These are phyloP conservation scores for Candolleomyces eurysporus DNA, from an alignment of 768 basidiomycete species.

Conservation along the genomic window DNA sequence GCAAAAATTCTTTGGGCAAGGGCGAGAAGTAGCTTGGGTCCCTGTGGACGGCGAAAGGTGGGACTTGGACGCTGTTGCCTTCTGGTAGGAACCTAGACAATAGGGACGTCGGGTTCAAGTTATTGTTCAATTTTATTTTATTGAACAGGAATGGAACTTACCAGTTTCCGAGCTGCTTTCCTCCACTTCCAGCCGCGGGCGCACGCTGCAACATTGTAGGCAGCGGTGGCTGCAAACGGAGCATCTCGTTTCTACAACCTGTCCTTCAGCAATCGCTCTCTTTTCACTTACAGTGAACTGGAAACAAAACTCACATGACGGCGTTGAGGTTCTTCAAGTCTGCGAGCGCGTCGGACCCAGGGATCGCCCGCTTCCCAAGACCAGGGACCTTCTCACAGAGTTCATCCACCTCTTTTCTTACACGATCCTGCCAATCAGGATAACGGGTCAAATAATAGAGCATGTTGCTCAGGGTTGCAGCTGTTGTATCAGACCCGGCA, in stretches of 20 bases:
- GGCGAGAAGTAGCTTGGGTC: slow-evolving; percentile 37
- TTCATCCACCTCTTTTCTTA: slow-evolving; percentile 26
- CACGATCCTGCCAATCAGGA: slow-evolving; percentile 15
- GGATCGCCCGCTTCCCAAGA: neutral
- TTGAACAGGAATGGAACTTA: neutral
- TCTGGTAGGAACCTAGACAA: slow-evolving; percentile 32
- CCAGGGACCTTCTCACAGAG: neutral
- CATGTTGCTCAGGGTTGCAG: slow-evolving; percentile 21
- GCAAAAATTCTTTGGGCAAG: slow-evolving; percentile 32
- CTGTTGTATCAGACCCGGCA: slow-evolving; percentile 29
- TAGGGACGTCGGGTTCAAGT: too few relatives aligned
- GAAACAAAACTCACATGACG: slow-evolving; percentile 27
- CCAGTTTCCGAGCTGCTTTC: slow-evolving; percentile 22
- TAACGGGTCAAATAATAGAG: slow-evolving; percentile 25
- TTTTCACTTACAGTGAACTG: neutral
- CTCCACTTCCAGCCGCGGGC: slow-evolving; percentile 25
- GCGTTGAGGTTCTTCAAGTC: slow-evolving; percentile 27
- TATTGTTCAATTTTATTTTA: neutral
- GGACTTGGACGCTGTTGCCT: slow-evolving; percentile 34
- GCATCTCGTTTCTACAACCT: slow-evolving; percentile 30
- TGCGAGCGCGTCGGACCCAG: slow-evolving; percentile 18
- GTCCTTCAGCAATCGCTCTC: neutral
- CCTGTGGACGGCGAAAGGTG: slow-evolving; percentile 35
- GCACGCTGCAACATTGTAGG: slow-evolving; percentile 29
- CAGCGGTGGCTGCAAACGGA: slow-evolving; percentile 34